Evolutionary conservation across 495 filamentous ascomycete species (phyloP), one percentile per base, ranked within the genome.

Genomic region (Clohesyomyces aquaticus): DNA sequence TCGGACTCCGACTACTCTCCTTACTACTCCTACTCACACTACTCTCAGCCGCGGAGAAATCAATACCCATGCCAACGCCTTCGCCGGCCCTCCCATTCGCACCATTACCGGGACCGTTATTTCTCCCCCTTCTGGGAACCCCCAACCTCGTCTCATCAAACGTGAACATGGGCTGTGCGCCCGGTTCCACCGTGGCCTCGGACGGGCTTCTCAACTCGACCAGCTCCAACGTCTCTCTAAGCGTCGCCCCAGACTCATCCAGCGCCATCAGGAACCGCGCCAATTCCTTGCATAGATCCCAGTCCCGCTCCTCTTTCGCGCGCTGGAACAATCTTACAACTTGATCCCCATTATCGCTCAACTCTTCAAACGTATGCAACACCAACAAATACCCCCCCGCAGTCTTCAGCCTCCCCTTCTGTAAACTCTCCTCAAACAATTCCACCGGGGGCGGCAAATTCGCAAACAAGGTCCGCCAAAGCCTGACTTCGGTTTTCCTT

Each of bases 331-430:
- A 76, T 21, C 92, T 82, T 0, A 97, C 88, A 45, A 93, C 87
- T 67, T 93, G 87, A 66, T 66, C 62, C 26, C 88, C 90, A 55
- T 83, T 86, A 8, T 84, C 82, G n/a, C 84, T 85, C 63, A 91
- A 77, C 63, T 96, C 93, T 66, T 96, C 91, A 58, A 98, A 89
- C 0, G 91, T 93, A 73, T 99, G 94, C 28, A 99, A 79, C 28
- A 99, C 89, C n/a, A 99, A 81, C 19, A 99, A 81, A 72, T 98
- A 99, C 0, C 95, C 95, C 23, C 92, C 95, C 4, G 95, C 95
- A 4, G 94, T 98, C 76, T 97, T 97, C 55, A 98, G 81, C n/a
- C 84, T 85, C 9, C 89, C 90, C 19, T 88, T 83, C 63, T 86
- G 84, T 21, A 99, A 79, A 0, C 91, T 90, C 74, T 95, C 89